Evolutionary conservation across 169 alveolate species (phyloP), one percentile per base, ranked within the genome.

Genomic region (Plasmodium billcollinsi): DNA sequence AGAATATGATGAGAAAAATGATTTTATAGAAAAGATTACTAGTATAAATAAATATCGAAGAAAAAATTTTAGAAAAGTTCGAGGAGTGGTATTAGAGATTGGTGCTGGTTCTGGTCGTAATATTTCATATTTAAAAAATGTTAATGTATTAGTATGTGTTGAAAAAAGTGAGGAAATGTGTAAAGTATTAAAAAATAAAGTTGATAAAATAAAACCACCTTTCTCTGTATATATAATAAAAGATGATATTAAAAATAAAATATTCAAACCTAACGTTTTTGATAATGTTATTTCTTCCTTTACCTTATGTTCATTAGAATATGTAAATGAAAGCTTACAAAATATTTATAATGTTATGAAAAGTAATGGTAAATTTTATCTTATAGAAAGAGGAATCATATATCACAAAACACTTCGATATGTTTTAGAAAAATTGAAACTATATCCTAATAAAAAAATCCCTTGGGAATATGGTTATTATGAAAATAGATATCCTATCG

Each of bases 401-500:
- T 93, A 94, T 59, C 88, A 94, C 73, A 66, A 83, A 29, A 49
- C 78, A 3, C n/a, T 93, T 43, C 29, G 96, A 18, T 69, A 76
- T 20, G 43, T 93, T 65, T 66, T 94, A 93, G 72, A 90, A 50
- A 74, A 73, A 72, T 52, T 94, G 80, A 74, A 93, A 67, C 50
- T 94, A 61, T 94, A 94, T 66, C 96, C 96, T n/a, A 94, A 94
- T 74, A 92, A 89, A 9, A 91, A 66, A 50, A 88, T 94, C 18
- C 95, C 96, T 33, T 94, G 96, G 96, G 93, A 92, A 75, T 80
- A 93, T 92, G 96, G 96, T 12, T 88, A 94, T 80, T 94, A 71
- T 74, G 96, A 94, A 73, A 69, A 94, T 88, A 73, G 96, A 49
- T 89, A 88, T 52, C 96, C 96, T n/a, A 61, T 86, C n/a, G 39